Conservation (phyloP, 2,329 filamentous ascomycete species). For the Phyllosticta citribraziliensis region DNA sequence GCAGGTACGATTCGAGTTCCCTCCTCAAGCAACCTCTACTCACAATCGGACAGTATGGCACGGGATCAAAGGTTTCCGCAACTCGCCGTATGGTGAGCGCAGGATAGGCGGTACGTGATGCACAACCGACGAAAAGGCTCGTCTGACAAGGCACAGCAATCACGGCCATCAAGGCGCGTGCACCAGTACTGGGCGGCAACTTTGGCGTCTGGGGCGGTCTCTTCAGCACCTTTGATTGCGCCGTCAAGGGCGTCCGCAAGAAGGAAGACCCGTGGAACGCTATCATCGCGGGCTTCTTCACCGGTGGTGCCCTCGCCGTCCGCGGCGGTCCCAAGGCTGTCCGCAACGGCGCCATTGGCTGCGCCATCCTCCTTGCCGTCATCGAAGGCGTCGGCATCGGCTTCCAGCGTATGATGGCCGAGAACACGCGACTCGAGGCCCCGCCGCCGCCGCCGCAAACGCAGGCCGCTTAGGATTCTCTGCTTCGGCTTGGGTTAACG, state of each 20-base stretch:
- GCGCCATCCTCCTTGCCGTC: slow-evolving; percentile 84
- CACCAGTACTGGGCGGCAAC: slow-evolving; percentile 92
- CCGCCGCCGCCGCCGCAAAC: slow-evolving; percentile 35
- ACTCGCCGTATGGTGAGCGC: slow-evolving; percentile 68
- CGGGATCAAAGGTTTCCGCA: slow-evolving; percentile 77
- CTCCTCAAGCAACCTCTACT: slow-evolving; percentile 38
- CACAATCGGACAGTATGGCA: slow-evolving; percentile 83
- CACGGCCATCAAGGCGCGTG: slow-evolving; percentile 94
- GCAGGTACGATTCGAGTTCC: slow-evolving; percentile 17
- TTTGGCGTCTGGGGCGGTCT: slow-evolving; percentile 97
- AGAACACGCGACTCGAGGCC: slow-evolving; percentile 69
- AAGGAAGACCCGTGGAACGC: slow-evolving; percentile 99
- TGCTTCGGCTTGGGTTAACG: not conserved
- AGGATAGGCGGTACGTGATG: slow-evolving; percentile 60
- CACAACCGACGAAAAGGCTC: not conserved
- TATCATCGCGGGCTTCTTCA: slow-evolving; percentile 96
- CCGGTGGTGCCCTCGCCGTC: slow-evolving; percentile 81
- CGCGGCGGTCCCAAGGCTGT: slow-evolving; percentile 87
- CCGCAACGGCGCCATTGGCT: slow-evolving; percentile 91
- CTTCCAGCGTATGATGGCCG: slow-evolving; percentile 88
- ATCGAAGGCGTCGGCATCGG: slow-evolving; percentile 97
- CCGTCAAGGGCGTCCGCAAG: slow-evolving; percentile 79
- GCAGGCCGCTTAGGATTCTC: slow-evolving; percentile 7
- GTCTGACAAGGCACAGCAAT: slow-evolving; percentile 43
- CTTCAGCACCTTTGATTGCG: slow-evolving; percentile 93